Conservation (phyloP, 805 yeast genomes). For the Peterozyma toletana region DNA sequence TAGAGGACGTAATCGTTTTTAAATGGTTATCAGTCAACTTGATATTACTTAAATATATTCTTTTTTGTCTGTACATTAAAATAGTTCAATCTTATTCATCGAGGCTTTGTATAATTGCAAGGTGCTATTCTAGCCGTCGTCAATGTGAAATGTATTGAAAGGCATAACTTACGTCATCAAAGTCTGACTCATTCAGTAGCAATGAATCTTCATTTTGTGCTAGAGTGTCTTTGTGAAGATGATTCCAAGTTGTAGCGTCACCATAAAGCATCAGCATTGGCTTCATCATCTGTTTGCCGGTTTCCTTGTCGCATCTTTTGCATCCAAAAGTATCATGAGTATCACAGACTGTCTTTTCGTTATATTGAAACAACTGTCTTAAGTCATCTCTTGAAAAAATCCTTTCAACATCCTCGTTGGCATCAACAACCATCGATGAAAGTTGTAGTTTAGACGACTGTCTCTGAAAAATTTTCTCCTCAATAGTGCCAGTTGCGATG, state of each 20-base stretch:
- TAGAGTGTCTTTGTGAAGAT: conserved; percentile 59
- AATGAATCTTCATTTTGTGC: conserved; percentile 67
- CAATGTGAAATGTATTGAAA: conserved; percentile 90
- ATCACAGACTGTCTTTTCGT: conserved; percentile 66
- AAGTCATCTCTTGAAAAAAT: conserved; percentile 79
- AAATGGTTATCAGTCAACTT: neutral
- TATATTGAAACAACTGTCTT: conserved; percentile 65
- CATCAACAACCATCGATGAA: conserved; percentile 95
- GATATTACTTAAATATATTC: too few species aligned
- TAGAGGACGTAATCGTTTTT: neutral
- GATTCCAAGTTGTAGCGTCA: conserved; percentile 98
- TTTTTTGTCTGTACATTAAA: neutral
- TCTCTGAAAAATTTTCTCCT: conserved; percentile 92
- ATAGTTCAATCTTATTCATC: conserved; percentile 24
- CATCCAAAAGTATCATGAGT: conserved; percentile 92
- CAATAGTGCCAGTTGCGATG: conserved; percentile 91
- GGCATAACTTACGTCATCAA: conserved; percentile 71
- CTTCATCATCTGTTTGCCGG: conserved; percentile 52
- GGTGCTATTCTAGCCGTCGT: neutral
- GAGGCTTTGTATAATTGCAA: conserved; percentile 30
- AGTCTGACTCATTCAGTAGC: conserved; percentile 63
- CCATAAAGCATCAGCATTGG: conserved; percentile 92
- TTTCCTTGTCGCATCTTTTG: conserved; percentile 54
- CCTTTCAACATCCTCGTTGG: conserved; percentile 90
- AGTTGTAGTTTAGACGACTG: conserved; percentile 91